Evolutionary conservation across 208 protist species (phyloP).

Genomic region (Acanthamoeba sp.): DNA sequence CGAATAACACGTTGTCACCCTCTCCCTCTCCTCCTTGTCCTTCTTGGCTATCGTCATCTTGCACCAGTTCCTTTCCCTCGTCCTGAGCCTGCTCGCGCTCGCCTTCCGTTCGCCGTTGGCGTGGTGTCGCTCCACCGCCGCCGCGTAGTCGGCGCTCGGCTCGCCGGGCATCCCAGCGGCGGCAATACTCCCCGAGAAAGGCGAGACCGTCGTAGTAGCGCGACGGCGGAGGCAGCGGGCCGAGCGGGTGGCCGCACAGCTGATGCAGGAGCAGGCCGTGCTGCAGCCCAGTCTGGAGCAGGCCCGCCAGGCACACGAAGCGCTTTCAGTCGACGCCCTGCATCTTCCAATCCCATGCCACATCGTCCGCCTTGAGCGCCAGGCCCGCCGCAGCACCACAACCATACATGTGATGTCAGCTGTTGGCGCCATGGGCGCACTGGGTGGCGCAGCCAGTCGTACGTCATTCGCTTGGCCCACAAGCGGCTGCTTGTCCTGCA

Average conservation of each 20-base stretch:
- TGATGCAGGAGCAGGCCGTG: conserved; percentile 30
- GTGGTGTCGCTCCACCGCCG: background rate
- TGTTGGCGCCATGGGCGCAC: too few relatives aligned
- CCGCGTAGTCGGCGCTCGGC: background rate
- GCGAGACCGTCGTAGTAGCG: background rate
- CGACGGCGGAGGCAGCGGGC: background rate
- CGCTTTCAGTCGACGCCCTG: conserved; percentile 14
- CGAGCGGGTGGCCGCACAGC: conserved; percentile 35
- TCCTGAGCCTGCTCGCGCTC: too few relatives aligned
- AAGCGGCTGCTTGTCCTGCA: background rate
- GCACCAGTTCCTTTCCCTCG: too few relatives aligned
- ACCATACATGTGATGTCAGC: too few relatives aligned
- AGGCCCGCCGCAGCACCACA: too few relatives aligned
- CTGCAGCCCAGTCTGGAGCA: conserved; percentile 16
- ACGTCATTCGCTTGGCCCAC: too few relatives aligned
- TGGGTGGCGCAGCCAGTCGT: too few relatives aligned
- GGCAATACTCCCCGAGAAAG: conserved; percentile 10
- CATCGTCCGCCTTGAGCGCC: background rate
- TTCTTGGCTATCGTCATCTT: background rate
- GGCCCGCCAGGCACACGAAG: conserved; percentile 28
- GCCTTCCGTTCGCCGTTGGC: background rate
- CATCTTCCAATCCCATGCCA: conserved; percentile 41
- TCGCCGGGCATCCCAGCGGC: background rate
- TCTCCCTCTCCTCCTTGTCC: background rate
- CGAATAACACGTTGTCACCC: background rate